Base-by-base conservation (phyloP, 257 asterid species). In the Jaltomata sinuosa region DNA sequence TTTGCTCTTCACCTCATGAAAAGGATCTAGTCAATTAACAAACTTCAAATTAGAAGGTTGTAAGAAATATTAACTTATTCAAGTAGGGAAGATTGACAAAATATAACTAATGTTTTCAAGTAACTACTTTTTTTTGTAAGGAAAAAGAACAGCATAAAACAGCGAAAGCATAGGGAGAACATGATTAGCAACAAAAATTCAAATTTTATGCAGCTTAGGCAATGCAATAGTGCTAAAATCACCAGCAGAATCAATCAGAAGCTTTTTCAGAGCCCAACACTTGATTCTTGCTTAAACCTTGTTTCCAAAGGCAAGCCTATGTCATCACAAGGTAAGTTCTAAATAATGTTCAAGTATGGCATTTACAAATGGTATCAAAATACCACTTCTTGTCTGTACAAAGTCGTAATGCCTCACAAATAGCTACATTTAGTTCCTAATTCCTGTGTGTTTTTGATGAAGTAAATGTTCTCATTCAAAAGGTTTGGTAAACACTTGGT, bases 1-100 rank as follows among this genome's bases (percentile, higher is more conserved):
- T 86, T 96, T 96, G 91, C 97, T 96, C 95, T 93, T 96, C 92
- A 96, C 99, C 91, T 96, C 97, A 25, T 84, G 92, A 77, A 92
- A 92, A 83, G 93, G 85, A 89, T 90, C 99, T 96, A 91, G 38
- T 87, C 65, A 86, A 88, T 82, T 8, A 65, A 83, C 79, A 87
- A 87, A 84, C 80, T 78, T 71, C 81, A 69, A 42, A 79, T 89
- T 80, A 89, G 93, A 86, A 67, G 49, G 32, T 8, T 62, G 67
- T 83, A 47, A 77, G 86, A 74, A 19, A 54, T 53, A 85, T 71
- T 12, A 72, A 47, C 86, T 34, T 49, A 47, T 27, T 49, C 57
- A 76, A 47, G 42, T 62, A 49, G 55, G 45, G 62, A 27, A 76
- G 25, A 76, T 49, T 49, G 62, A 31, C 16, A 76, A 49, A 47